These are phyloP conservation scores for Elsinoe perseae DNA, from an alignment of 2,329 filamentous ascomycete genomes.

Conservation along the genomic window DNA sequence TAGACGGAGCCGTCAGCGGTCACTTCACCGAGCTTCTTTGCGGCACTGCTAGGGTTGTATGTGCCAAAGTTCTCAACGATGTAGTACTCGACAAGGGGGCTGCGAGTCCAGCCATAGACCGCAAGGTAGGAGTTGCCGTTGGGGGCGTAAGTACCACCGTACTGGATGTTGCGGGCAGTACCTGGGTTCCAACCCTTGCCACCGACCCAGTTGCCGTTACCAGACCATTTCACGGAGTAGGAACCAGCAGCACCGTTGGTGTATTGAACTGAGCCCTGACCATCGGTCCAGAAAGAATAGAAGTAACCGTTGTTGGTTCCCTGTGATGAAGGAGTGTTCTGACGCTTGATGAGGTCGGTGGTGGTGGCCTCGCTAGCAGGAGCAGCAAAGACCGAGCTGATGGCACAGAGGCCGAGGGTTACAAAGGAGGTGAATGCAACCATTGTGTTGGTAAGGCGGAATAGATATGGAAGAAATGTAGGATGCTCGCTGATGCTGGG, in stretches of 20 bases:
- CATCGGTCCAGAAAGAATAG: conserved; percentile 55
- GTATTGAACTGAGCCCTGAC: conserved; percentile 45
- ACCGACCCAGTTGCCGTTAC: conserved; percentile 47
- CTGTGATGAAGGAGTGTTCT: conserved; percentile 40
- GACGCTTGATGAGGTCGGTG: conserved; percentile 26
- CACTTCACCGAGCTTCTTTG: conserved; percentile 44
- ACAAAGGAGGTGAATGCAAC: conserved; percentile 35
- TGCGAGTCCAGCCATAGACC: conserved; percentile 51
- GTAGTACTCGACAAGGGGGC: conserved; percentile 53
- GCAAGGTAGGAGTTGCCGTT: conserved; percentile 47
- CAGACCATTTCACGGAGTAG: conserved; percentile 42
- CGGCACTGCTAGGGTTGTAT: conserved; percentile 41
- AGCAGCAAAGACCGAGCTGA: conserved; percentile 29
- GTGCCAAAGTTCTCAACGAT: conserved; percentile 48
- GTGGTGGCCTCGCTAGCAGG: conserved; percentile 34
- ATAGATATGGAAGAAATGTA: neutral
- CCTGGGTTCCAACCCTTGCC: conserved; percentile 54
- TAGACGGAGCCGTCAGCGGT: conserved; percentile 47
- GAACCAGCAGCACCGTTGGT: conserved; percentile 46
- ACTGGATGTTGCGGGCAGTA: conserved; percentile 42
- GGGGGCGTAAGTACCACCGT: conserved; percentile 41
- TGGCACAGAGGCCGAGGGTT: conserved; percentile 30
- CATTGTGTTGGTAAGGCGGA: conserved; percentile 28
- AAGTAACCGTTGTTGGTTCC: conserved; percentile 52
- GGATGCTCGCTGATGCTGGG: neutral